Conservation (phyloP, 2,329 filamentous ascomycete genomes). For the Raffaelea albimanens region DNA sequence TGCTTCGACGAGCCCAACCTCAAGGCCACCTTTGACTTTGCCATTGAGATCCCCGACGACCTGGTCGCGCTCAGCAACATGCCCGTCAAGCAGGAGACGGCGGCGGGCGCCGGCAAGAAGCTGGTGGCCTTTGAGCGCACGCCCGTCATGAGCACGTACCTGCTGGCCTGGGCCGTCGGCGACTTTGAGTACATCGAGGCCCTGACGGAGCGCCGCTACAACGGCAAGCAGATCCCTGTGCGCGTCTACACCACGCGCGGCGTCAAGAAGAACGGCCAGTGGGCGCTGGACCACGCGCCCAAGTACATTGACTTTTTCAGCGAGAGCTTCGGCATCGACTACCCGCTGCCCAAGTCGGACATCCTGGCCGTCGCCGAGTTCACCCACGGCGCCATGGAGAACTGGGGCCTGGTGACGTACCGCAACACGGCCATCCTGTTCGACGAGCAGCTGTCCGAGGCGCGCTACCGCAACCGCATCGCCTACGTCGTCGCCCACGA, state of each 20-base stretch:
- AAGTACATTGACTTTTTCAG: conserved; percentile 96
- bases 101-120: conserved; percentile 53
- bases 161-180: conserved; percentile 88
- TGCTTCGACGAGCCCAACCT: conserved; percentile 98
- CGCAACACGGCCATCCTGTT: conserved; percentile 93
- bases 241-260: conserved; percentile 92
- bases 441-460: conserved; percentile 84
- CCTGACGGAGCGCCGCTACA: conserved; percentile 81
- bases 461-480: conserved; percentile 83
- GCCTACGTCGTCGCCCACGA: conserved; percentile 97
- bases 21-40: conserved; percentile 91
- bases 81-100: conserved; percentile 66
- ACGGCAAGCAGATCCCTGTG: conserved; percentile 83
- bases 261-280: conserved; percentile 84
- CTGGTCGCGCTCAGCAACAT: conserved; percentile 91
- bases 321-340: conserved; percentile 86
- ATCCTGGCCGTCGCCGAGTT: conserved; percentile 90
- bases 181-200: conserved; percentile 97
- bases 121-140: conserved; percentile 72
- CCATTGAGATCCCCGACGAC: conserved; percentile 82
- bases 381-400: conserved; percentile 82
- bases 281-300: conserved; percentile 82
- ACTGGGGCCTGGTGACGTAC: conserved; percentile 95
- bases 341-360: conserved; percentile 86
- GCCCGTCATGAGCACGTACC: conserved; percentile 85